These are phyloP conservation scores for Microdochium paspali DNA, from an alignment of 2,329 filamentous ascomycete genomes.

Conservation along the genomic window DNA sequence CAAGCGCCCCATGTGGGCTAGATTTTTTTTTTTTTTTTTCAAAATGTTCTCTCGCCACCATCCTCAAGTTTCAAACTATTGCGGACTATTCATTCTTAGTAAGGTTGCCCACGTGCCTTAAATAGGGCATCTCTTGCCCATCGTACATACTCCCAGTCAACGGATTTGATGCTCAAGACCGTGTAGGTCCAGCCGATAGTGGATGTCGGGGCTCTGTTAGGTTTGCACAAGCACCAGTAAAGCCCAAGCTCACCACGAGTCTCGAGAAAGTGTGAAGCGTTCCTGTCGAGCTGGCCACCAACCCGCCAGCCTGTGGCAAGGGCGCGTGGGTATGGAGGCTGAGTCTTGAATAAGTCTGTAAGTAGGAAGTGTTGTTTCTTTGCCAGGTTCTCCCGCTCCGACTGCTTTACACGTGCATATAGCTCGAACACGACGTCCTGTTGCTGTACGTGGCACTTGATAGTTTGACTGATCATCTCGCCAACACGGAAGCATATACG, in stretches of 20 bases:
- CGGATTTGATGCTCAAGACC: constrained; percentile 14
- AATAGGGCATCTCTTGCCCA: background rate
- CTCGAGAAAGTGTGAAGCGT: constrained; percentile 15
- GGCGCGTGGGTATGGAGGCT: constrained; percentile 36
- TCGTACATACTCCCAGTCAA: constrained; percentile 10
- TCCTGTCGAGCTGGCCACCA: constrained; percentile 13
- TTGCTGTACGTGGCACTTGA: constrained; percentile 17
- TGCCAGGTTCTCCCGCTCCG: constrained; percentile 38
- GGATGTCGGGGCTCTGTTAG: constrained; percentile 12
- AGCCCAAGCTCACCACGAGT: constrained; percentile 9
- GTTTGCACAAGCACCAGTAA: constrained; percentile 17
- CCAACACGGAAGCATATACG: constrained; percentile 56
- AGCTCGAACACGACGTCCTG: constrained; percentile 45
- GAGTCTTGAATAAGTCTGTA: constrained; percentile 50
- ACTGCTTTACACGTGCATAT: constrained; percentile 50
- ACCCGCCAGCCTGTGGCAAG: constrained; percentile 15
- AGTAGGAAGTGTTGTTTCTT: constrained; percentile 55
- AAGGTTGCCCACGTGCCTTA: background rate
- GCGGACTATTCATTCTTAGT: background rate
- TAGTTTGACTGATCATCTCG: constrained; percentile 44
- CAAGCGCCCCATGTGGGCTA: too few species aligned
- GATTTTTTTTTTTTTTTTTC: too few species aligned
- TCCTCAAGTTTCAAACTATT: too few species aligned
- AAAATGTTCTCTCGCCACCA: too few species aligned
- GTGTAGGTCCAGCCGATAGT: constrained; percentile 14